Evolutionary conservation across 352 stramenopile species (phyloP).

Genomic region (Pythium myriotylum): DNA sequence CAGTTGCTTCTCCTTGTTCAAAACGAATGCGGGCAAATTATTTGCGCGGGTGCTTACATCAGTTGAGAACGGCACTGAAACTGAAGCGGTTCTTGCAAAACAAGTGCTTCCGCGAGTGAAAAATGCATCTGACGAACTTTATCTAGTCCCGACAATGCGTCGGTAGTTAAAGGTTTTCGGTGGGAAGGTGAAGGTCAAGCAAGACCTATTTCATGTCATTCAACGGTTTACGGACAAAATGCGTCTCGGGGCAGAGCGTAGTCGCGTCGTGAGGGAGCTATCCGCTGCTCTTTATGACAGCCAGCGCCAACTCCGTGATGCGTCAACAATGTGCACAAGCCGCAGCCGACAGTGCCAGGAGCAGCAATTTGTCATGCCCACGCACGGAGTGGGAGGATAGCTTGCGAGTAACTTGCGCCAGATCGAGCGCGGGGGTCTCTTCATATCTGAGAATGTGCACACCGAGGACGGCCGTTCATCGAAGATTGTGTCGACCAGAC

Average conservation of each 20-base stretch:
- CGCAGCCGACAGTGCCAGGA: not conserved
- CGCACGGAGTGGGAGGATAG: constrained; percentile 1
- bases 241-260: not conserved
- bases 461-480: not conserved
- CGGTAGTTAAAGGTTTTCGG: not conserved
- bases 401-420: constrained; percentile 8
- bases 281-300: not conserved
- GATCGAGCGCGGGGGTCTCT: constrained; percentile 2
- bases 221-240: constrained; percentile 10
- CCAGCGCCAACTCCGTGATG: constrained; percentile 1
- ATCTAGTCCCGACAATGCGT: constrained; percentile 1
- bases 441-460: constrained; percentile 6
- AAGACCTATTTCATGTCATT: constrained; percentile 9
- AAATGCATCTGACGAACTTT: not conserved
- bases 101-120: not conserved
- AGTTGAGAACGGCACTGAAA: constrained; percentile 1
- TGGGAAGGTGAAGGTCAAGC: not conserved
- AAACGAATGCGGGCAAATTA: constrained; percentile 11
- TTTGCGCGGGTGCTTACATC: not conserved
- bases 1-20: constrained; percentile 2
- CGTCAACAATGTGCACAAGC: not conserved
- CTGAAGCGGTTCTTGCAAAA: not conserved
- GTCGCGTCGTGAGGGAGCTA: not conserved
- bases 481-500: constrained; percentile 10
- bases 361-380: not conserved